Conservation (phyloP, 257 asterid genomes). For the Voacanga thouarsii region DNA sequence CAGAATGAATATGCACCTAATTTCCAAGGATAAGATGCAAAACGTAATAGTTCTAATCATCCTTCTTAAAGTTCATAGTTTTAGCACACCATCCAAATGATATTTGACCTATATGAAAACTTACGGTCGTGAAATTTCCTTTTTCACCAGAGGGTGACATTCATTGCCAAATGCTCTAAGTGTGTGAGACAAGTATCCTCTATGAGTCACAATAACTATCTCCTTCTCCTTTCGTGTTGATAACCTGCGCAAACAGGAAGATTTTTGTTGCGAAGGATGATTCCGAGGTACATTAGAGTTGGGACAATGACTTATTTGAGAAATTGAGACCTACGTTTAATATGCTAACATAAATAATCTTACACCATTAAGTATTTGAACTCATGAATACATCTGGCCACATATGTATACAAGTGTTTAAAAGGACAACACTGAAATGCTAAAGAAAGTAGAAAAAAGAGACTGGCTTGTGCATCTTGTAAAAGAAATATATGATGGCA, state of each 20-base stretch:
- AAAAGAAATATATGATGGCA: background rate
- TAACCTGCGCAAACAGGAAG: conserved; percentile 48
- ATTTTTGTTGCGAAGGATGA: conserved; percentile 5
- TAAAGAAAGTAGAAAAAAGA: background rate
- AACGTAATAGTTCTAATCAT: background rate
- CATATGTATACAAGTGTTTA: background rate
- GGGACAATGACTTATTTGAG: background rate
- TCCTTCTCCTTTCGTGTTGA: conserved; percentile 76
- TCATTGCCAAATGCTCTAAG: conserved; percentile 61
- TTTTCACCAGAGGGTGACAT: conserved; percentile 62
- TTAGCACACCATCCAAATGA: background rate
- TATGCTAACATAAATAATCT: background rate
- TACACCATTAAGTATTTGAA: background rate
- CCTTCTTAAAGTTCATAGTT: background rate
- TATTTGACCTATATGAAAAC: conserved; percentile 14
- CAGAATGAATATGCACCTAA: background rate
- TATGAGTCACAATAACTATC: conserved; percentile 87
- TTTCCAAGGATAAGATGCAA: background rate
- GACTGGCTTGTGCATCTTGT: background rate
- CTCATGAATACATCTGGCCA: background rate
- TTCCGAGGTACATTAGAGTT: background rate
- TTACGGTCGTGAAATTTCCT: conserved; percentile 74
- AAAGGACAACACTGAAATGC: background rate
- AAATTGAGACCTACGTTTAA: background rate
- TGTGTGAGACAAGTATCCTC: conserved; percentile 83